These are phyloP conservation scores for Blastomyces silverae DNA, from an alignment of 2,329 filamentous ascomycete species.

Conservation along the genomic window DNA sequence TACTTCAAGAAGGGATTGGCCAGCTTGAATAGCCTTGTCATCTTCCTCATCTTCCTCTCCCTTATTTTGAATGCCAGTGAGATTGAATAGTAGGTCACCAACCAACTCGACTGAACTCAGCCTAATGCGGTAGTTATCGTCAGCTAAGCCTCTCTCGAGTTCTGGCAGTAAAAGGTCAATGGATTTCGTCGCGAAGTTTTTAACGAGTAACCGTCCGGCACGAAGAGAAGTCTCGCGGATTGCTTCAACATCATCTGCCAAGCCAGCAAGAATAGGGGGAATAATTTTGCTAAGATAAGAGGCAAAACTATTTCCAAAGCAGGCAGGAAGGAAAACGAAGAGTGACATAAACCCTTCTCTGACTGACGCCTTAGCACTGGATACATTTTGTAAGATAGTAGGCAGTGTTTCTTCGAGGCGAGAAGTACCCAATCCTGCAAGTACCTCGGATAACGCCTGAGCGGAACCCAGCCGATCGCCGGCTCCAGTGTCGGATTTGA, in stretches of 20 bases:
- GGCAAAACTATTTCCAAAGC: slow-evolving; percentile 97
- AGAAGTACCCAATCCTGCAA: slow-evolving; percentile 86
- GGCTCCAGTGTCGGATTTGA: slow-evolving; percentile 94
- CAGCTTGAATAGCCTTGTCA: slow-evolving; percentile 72
- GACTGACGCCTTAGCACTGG: slow-evolving; percentile 81
- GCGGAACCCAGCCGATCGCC: slow-evolving; percentile 94
- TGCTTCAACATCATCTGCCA: slow-evolving; percentile 92
- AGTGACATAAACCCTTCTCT: slow-evolving; percentile 99
- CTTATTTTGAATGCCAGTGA: slow-evolving; percentile 83
- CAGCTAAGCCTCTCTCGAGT: slow-evolving; percentile 90
- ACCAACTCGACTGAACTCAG: slow-evolving; percentile 97
- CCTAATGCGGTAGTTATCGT: slow-evolving; percentile 95
- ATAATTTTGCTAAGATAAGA: slow-evolving; percentile 94
- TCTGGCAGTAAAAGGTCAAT: slow-evolving; percentile 92
- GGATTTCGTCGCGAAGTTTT: slow-evolving; percentile 93
- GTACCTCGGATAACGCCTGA: slow-evolving; percentile 90
- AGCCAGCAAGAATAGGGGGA: slow-evolving; percentile 83
- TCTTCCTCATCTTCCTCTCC: slow-evolving; percentile 70
- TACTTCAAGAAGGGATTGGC: slow-evolving; percentile 85
- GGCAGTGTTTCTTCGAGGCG: slow-evolving; percentile 92
- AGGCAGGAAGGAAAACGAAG: slow-evolving; percentile 97
- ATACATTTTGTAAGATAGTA: slow-evolving; percentile 91
- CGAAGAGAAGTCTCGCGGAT: slow-evolving; percentile 95
- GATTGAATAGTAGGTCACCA: slow-evolving; percentile 92
- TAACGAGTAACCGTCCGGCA: slow-evolving; percentile 87